These are phyloP conservation scores for Rhynchosporium agropyri DNA, from an alignment of 2,329 filamentous ascomycete species.

Conservation along the genomic window DNA sequence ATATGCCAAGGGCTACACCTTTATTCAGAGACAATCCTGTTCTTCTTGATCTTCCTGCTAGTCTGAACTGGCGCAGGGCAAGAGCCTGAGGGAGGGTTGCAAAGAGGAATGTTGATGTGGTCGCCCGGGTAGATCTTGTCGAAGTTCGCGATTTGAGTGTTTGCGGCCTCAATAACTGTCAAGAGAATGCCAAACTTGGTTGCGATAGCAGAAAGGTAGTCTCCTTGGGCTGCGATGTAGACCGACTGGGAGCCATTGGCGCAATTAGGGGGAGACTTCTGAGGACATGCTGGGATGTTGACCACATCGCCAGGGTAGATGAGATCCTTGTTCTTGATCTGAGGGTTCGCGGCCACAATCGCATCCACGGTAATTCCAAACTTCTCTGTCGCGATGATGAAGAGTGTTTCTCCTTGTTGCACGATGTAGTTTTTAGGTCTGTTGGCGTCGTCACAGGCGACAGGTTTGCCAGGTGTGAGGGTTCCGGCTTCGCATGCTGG, in stretches of 20 bases:
- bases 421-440: constrained; percentile 15
- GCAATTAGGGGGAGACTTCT: not conserved
- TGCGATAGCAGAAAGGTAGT: not conserved
- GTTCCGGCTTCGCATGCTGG: constrained; percentile 14
- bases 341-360: not conserved
- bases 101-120: too few relatives aligned
- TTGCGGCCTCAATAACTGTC: constrained; percentile 19
- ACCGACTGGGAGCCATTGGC: not conserved
- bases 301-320: not conserved
- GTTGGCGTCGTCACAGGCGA: constrained; percentile 13
- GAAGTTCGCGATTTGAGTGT: constrained; percentile 17
- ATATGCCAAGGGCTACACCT: too few relatives aligned
- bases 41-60: too few relatives aligned
- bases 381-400: constrained; percentile 28
- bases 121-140: too few relatives aligned
- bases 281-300: not conserved
- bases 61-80: too few relatives aligned
- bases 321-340: not conserved
- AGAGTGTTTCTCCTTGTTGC: constrained; percentile 22
- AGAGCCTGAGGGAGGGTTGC: too few relatives aligned
- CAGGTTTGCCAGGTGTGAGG: constrained; percentile 8
- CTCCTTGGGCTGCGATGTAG: not conserved
- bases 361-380: constrained; percentile 21
- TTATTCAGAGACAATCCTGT: too few relatives aligned
- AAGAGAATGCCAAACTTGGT: not conserved